phyloP scores from a whole-genome alignment of 2,329 filamentous ascomycete species.

The Fusarium sp. region DNA sequence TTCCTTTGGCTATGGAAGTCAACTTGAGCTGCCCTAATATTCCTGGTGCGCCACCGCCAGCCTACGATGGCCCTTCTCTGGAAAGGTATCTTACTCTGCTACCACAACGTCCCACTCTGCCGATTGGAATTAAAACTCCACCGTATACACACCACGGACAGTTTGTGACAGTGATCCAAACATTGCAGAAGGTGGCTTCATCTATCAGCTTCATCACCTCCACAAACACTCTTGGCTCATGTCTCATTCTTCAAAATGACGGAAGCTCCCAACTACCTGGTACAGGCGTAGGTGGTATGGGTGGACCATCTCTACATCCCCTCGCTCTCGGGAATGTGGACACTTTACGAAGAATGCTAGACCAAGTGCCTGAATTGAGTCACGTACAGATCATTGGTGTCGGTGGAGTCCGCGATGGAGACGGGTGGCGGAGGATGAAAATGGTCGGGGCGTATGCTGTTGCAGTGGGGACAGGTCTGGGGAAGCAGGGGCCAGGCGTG shows the following conservation, averaged over 20 bases:
- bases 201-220: conserved; percentile 76
- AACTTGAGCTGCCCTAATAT: conserved; percentile 87
- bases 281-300: conserved; percentile 75
- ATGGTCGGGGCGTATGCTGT: conserved; percentile 74
- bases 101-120: conserved; percentile 50
- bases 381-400: conserved; percentile 76
- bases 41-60: conserved; percentile 73
- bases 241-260: conserved; percentile 64
- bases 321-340: conserved; percentile 80
- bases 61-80: conserved; percentile 69
- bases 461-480: conserved; percentile 76
- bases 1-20: conserved; percentile 76
- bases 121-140: conserved; percentile 77
- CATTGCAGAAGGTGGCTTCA: conserved; percentile 55
- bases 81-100: conserved; percentile 66
- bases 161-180: conserved; percentile 67
- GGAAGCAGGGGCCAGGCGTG: conserved; percentile 69
- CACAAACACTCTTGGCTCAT: conserved; percentile 78
- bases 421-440: conserved; percentile 74
- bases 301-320: conserved; percentile 77
- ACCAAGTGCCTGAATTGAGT: conserved; percentile 59
- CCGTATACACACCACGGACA: conserved; percentile 79
- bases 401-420: conserved; percentile 75
- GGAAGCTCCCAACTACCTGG: conserved; percentile 62
- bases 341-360: conserved; percentile 72